Base-by-base conservation (phyloP, 306 rosid species). In the Ceratonia siliqua region DNA sequence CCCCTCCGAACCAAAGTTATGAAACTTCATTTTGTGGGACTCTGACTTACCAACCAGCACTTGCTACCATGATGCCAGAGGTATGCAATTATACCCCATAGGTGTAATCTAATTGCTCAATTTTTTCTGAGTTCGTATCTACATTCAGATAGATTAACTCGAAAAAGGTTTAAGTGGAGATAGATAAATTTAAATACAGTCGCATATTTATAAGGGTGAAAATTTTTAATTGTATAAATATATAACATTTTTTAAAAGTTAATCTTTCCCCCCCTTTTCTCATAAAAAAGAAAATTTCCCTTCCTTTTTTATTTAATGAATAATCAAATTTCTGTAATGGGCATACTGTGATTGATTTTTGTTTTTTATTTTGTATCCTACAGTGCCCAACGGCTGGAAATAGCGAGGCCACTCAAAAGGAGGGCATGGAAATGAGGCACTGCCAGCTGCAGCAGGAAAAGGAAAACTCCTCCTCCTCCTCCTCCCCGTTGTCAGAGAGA, bases 1-100 rank as follows among this genome's bases (percentile, higher is more conserved):
- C 76, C 68, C 90, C 97, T 42, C 20, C 17, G 13, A 49, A 33
- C 39, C 82, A n/a, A n/a, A 36, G 2, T 4, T 38, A 20, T 35
- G 68, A 62, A 30, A 15, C 11, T 4, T 36, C 48, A 3, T 11
- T 42, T 5, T 62, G 48, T n/a, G 24, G 13, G 12, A 35, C 27
- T 61, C n/a, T 1, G 1, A 11, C 45, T 61, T 17, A 35, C 15
- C 22, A 8, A 35, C 46, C 46, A 8, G 18, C 67, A 10, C 46
- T 15, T 9, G 68, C 30, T 62, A 17, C 68, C 49, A 2, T 38
- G 17, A 14, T 18, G 0, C 49, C 68, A 36, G 49, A 13, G 18
- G 68, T 62, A 62, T 35, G 45, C 4, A n/a, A n/a, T n/a, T n/a
- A n/a, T n/a, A n/a, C n/a, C n/a, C n/a, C n/a, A n/a, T n/a, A n/a